Base-by-base conservation (phyloP, 176 grass and related monocot genomes). In the Pontederia paniculata region DNA sequence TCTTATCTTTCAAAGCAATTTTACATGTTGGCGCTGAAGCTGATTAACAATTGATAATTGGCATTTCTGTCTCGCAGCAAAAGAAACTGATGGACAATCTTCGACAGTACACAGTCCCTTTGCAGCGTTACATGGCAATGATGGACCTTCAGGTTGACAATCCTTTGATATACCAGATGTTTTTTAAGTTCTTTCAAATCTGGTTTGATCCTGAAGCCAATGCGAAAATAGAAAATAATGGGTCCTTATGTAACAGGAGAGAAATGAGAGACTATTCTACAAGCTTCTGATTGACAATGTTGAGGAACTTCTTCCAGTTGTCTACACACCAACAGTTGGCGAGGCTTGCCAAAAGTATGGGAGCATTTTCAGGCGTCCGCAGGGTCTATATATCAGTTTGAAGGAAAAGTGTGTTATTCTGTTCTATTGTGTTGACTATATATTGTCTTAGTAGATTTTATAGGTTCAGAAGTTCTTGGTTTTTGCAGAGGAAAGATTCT, bases 321-420 rank as follows among this genome's bases (percentile, higher is more conserved):
- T 98, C 48, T 98, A 98, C 73, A 98, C 94, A 58, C 94, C 94
- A 23, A 93, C 87, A 57, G 94, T 98, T 12, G 94, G 94, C 18
- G 94, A 98, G 70, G 94, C 94, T n/a, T 98, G 94, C 78, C 87
- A 98, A 78, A 98, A 98, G 48, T 98, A 98, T 78, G 94, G 94
- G 10, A 91, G 72, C 76, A 98, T 98, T 57, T 93, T 91, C 59
- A 63, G 77, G 60, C 75, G 51, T 11, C 94, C 94, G 17, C 94
- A 98, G 75, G 94, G 94, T 65, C 69, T 98, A 54, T 98, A 98
- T 76, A 70, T 98, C 72, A 98, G 83, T 48, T 73, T 98, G 74
- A 98, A 72, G 75, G 94, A 98, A 74, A 98, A 98, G 94, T 98
- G 78, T 14, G 83, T 75, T 57, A 5, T 21, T n/a, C 23, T 62